Base-by-base conservation (phyloP, 139 green algal genomes). In the Micractinium conductrix region DNA sequence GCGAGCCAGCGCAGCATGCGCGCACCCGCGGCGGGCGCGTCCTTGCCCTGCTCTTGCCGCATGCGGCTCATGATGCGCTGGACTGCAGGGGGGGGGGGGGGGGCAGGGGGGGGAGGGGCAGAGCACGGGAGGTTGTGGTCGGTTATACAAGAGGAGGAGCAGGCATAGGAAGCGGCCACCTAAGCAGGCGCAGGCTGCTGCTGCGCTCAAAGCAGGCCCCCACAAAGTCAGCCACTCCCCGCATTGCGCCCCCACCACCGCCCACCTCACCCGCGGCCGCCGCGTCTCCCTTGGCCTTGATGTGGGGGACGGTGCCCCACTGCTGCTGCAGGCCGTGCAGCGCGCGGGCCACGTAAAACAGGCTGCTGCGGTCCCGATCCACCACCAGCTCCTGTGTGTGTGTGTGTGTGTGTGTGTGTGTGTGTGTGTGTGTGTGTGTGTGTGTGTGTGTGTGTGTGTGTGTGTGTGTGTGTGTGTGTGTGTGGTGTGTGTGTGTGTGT, bases 221-320 rank as follows among this genome's bases (percentile, higher is more conserved):
- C 35, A n/a, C n/a, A n/a, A n/a, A n/a, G n/a, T n/a, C n/a, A n/a
- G n/a, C n/a, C n/a, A n/a, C n/a, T n/a, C n/a, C n/a, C n/a, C n/a
- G n/a, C n/a, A n/a, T n/a, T n/a, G n/a, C n/a, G n/a, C n/a, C n/a
- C n/a, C n/a, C n/a, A n/a, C n/a, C n/a, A n/a, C n/a, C n/a, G n/a
- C n/a, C n/a, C n/a, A n/a, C 88, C 22, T 24, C 70, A 76, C 40
- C 70, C 38, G 86, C 76, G 0, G 95, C 94, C 22, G 89, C 88
- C 2, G 88, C 69, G n/a, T 84, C 78, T 8, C 96, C 96, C 84
- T 97, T 97, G 78, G 93, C 96, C 84, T 93, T 93, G 26, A 98
- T 63, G 14, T 87, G 79, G 0, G 89, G 90, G 40, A 96, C 93
- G 33, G 86, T 42, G 2, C 96, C 96, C 50, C 91, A 96, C 65